Evolutionary conservation across 306 rosid species (phyloP).

Genomic region (Quercus suber): DNA sequence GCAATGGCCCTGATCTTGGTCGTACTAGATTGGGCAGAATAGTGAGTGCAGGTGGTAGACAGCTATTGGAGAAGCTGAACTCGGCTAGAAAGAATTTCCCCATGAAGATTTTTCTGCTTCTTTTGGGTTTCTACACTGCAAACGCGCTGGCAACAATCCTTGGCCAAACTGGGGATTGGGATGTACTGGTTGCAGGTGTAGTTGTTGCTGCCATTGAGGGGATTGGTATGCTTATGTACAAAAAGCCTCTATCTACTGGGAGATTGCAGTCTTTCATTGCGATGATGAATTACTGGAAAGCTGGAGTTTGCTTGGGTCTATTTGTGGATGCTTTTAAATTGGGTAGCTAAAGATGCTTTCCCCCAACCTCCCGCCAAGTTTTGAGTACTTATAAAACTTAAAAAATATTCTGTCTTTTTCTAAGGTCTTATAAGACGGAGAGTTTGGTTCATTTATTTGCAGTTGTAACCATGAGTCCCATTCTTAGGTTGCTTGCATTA

Average conservation of each 20-base stretch:
- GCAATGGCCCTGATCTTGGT: constrained; percentile 54
- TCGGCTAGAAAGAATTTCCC: constrained; percentile 84
- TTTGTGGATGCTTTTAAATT: constrained; percentile 96
- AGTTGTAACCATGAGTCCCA: background rate
- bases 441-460: background rate
- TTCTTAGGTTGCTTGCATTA: background rate
- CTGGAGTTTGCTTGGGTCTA: constrained; percentile 95
- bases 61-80: constrained; percentile 76
- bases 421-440: background rate
- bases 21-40: constrained; percentile 91
- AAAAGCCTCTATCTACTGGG: constrained; percentile 52
- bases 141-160: constrained; percentile 96
- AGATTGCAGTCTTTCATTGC: constrained; percentile 69
- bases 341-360: constrained; percentile 56
- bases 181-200: constrained; percentile 91
- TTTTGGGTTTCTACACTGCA: constrained; percentile 97
- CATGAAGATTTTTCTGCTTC: constrained; percentile 81
- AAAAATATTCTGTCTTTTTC: background rate
- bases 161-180: constrained; percentile 98
- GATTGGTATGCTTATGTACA: constrained; percentile 86
- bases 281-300: constrained; percentile 92
- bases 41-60: constrained; percentile 77
- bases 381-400: background rate
- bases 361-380: background rate
- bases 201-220: constrained; percentile 97